Percentiles rank a stretch among this genome's conserved stretches.
Conservation (phyloP, 1,139 yeast species). For the Hyphopichia pseudoburtonii region DNA sequence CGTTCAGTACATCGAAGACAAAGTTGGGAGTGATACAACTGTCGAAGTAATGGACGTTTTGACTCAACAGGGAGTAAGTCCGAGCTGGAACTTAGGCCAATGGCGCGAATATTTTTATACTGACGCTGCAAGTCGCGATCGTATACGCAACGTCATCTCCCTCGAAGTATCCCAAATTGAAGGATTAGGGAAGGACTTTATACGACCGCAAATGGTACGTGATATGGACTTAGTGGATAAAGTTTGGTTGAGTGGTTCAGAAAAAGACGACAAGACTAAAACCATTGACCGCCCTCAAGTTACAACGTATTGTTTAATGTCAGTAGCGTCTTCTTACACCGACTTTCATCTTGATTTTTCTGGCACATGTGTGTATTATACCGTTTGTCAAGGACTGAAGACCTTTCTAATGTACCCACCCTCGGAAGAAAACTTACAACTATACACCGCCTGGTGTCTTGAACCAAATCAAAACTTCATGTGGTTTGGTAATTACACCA, state of each 20-base stretch:
- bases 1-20: conserved; percentile 56
- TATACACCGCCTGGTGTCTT: conserved; percentile 73
- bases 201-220: conserved; percentile 66
- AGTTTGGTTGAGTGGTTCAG: conserved; percentile 56
- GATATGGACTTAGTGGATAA: conserved; percentile 69
- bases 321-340: conserved; percentile 76
- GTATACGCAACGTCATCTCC: conserved; percentile 78
- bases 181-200: conserved; percentile 48
- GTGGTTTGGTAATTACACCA: conserved; percentile 63
- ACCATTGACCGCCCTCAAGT: conserved; percentile 76
- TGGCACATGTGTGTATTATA: conserved; percentile 89
- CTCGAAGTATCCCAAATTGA: conserved; percentile 68
- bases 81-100: conserved; percentile 67
- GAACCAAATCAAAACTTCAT: conserved; percentile 59
- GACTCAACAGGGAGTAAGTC: conserved; percentile 64
- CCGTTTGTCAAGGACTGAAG: conserved; percentile 71
- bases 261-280: conserved; percentile 25
- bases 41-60: conserved; percentile 90
- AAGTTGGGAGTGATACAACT: conserved; percentile 61
- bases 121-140: conserved; percentile 48
- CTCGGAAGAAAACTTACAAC: conserved; percentile 54
- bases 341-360: conserved; percentile 93
- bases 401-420: conserved; percentile 81
- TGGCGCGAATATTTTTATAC: conserved; percentile 76
- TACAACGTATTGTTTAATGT: conserved; percentile 83